phyloP scores from a whole-genome alignment of 192 early-diverging fungal genomes.

The Coemansia sp. region DNA sequence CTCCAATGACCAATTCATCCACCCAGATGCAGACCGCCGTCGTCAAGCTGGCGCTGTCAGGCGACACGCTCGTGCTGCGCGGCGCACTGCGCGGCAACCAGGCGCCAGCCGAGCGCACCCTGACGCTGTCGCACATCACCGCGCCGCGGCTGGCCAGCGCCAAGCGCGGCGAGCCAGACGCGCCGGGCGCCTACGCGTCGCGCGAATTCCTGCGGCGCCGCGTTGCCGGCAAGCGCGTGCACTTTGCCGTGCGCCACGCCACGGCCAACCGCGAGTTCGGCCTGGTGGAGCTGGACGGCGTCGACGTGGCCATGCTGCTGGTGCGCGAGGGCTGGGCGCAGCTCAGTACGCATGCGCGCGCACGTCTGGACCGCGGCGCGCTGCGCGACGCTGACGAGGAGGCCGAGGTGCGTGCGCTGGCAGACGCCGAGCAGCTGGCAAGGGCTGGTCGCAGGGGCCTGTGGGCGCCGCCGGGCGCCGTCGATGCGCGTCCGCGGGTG shows the following conservation, averaged over 20 bases:
- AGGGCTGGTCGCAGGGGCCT: conserved; percentile 68
- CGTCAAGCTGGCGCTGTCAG: conserved; percentile 88
- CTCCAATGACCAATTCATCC: neutral
- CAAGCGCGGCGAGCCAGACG: conserved; percentile 79
- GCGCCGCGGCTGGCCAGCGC: conserved; percentile 78
- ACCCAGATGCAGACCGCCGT: conserved; percentile 57
- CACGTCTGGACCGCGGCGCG: conserved; percentile 27
- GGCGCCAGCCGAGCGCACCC: conserved; percentile 81
- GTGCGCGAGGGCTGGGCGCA: conserved; percentile 85
- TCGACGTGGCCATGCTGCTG: conserved; percentile 68
- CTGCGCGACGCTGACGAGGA: conserved; percentile 37
- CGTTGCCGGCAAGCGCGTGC: conserved; percentile 85
- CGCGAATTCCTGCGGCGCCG: conserved; percentile 87
- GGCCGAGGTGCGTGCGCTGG: conserved; percentile 45
- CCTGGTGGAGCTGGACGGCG: conserved; percentile 49
- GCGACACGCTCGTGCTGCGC: conserved; percentile 87
- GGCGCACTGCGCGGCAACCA: conserved; percentile 72
- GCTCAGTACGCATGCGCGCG: conserved; percentile 62
- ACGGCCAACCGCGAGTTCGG: conserved; percentile 64
- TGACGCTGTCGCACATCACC: conserved; percentile 77
- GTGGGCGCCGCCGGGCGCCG: conserved; percentile 63
- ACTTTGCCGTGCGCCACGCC: conserved; percentile 65
- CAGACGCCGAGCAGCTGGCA: conserved; percentile 71
- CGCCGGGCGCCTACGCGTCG: conserved; percentile 82
- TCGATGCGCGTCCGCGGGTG: conserved; percentile 39